A percentile compares a stretch with the other conserved stretches of the same genome.
Conservation (phyloP, 345 rosid species). For the Melaleuca alternifolia region DNA sequence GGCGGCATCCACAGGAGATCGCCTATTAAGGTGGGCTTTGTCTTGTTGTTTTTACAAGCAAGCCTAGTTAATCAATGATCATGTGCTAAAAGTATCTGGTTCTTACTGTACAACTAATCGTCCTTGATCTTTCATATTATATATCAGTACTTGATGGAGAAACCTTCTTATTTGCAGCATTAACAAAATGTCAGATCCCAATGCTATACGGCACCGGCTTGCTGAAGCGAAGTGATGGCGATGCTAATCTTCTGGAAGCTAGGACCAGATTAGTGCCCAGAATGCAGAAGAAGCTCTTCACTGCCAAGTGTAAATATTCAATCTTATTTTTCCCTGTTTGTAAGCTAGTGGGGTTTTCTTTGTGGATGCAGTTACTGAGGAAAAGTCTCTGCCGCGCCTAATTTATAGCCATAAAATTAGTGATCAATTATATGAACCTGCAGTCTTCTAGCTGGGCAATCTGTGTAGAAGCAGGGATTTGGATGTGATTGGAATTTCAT, state of each 20-base stretch:
- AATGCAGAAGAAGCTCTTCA: neutral
- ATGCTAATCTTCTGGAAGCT: neutral
- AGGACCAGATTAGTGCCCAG: neutral
- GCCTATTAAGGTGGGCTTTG: slow-evolving; percentile 54
- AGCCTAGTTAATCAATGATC: neutral
- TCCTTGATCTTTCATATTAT: neutral
- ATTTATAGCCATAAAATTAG: neutral
- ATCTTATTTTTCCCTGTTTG: neutral
- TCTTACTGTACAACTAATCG: neutral
- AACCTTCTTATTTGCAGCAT: slow-evolving; percentile 32
- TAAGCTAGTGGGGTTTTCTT: neutral
- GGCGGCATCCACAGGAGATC: slow-evolving; percentile 48
- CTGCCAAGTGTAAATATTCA: slow-evolving; percentile 7
- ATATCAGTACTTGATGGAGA: neutral
- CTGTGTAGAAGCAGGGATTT: neutral
- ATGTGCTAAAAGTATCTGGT: neutral
- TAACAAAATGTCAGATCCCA: slow-evolving; percentile 41
- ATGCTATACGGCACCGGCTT: slow-evolving; percentile 29
- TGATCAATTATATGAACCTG: neutral
- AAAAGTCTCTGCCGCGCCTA: neutral
- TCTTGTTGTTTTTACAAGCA: neutral
- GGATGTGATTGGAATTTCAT: neutral
- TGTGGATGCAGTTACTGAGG: neutral
- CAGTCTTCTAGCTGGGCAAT: neutral
- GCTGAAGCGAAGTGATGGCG: slow-evolving; percentile 38